Base-by-base conservation (phyloP, 768 basidiomycete genomes). In the Tulasnella sp. region DNA sequence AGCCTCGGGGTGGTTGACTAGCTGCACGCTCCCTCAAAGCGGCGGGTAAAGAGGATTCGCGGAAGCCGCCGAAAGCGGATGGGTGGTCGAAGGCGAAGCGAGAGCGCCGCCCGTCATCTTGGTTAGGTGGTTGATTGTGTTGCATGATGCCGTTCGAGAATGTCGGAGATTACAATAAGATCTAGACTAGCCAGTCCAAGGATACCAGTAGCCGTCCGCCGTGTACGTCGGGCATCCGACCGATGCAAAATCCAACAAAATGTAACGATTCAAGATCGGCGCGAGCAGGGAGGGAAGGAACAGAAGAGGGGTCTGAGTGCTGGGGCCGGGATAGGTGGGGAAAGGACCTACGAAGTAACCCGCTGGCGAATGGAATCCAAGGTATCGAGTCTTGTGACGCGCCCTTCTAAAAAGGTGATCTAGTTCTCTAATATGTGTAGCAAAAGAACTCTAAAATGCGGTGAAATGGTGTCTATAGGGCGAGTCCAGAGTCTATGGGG, bases 21-120 rank as follows among this genome's bases (percentile, higher is more conserved):
- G 73, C 72, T 22, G 73, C 73, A 19, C 73, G 69, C n/a, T 67
- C 67, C 29, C 67, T 36, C 36, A 70, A 39, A 26, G 69, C 41
- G 37, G 69, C 69, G 32, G 69, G 69, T 40, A 70, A 32, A 32
- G 69, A 70, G 52, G 47, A 70, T 22, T 70, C 69, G 22, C 71
- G 71, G 59, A 72, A 26, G 32, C 71, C 32, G 34, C 36, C 59
- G 9, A 39, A 36, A 39, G 59, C 52, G 36, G 71, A 39, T 29
- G 17, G 72, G 36, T 74, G 29, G 41, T 62, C 32, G 39, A 59
- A 62, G 12, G 69, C 73, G 59, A 74, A 72, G 62, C 73, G 73
- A 32, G 73, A 74, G 34, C 73, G 72, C 14, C 73, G 69, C 26
- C 72, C 72, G 22, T 70, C 59, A 47, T 74, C 73, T 64, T 70